These are phyloP conservation scores for Chlamydomonas incerta DNA, from an alignment of 139 green algal species.

Conservation along the genomic window DNA sequence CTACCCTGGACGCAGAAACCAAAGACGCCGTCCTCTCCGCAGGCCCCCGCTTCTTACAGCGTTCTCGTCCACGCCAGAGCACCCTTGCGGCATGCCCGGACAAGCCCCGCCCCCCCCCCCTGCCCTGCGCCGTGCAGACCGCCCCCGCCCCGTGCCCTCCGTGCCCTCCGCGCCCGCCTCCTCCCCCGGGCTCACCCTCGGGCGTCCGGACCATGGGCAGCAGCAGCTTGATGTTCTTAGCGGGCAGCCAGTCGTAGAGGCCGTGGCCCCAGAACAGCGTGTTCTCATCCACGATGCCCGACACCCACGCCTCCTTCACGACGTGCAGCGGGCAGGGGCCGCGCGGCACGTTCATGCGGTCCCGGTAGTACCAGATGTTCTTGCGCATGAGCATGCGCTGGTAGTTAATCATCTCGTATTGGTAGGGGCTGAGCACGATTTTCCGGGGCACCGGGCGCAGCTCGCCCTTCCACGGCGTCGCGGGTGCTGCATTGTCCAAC, in stretches of 20 bases:
- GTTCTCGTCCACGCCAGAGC: too few species aligned
- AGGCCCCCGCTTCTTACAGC: too few species aligned
- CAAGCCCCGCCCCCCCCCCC: too few species aligned
- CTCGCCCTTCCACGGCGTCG: constrained; percentile 47
- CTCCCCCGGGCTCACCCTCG: constrained; percentile 71
- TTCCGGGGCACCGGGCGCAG: constrained; percentile 53
- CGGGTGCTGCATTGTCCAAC: constrained; percentile 45
- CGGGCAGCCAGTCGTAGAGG: constrained; percentile 90
- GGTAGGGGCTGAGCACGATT: constrained; percentile 65
- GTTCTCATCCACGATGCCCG: constrained; percentile 92
- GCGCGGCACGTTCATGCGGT: constrained; percentile 75
- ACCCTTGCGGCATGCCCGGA: too few species aligned
- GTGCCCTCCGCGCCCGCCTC: neutral
- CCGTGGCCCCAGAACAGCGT: constrained; percentile 95
- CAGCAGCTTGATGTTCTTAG: constrained; percentile 89
- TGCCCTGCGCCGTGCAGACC: neutral
- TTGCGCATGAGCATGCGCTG: constrained; percentile 80
- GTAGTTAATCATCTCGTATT: constrained; percentile 85
- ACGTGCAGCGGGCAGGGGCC: constrained; percentile 89
- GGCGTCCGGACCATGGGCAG: constrained; percentile 88
- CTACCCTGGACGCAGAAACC: too few species aligned
- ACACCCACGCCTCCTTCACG: constrained; percentile 84
- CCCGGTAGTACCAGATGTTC: constrained; percentile 91
- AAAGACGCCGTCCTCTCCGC: too few species aligned
- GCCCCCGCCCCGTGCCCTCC: neutral